Percentiles rank a stretch among this genome's conserved stretches.
These are phyloP conservation scores for Arabis hirsuta DNA, from an alignment of 345 rosid species.

Conservation along the genomic window DNA sequence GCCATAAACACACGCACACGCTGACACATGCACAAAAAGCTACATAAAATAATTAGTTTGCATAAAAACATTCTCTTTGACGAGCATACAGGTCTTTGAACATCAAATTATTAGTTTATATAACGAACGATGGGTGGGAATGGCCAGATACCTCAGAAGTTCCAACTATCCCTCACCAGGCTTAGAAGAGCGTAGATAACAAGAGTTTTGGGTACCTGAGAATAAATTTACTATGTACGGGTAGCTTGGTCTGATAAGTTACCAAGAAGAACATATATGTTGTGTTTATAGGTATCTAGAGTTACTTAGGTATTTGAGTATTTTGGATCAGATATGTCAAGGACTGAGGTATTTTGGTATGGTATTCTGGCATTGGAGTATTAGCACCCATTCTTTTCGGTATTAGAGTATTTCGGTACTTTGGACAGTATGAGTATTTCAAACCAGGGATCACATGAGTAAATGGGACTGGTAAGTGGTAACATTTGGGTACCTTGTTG, in stretches of 20 bases:
- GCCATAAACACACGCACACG: background rate
- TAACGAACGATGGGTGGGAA: background rate
- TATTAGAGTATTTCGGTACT: background rate
- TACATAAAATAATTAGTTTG: background rate
- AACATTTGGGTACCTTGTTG: too few relatives aligned
- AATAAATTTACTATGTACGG: background rate
- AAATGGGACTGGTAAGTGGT: background rate
- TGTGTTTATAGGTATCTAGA: background rate
- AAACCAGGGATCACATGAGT: conserved; percentile 14
- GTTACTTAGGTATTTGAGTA: background rate
- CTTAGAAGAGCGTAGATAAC: background rate
- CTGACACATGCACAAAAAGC: background rate
- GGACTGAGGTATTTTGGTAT: background rate
- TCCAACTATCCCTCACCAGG: background rate
- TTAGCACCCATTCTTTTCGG: background rate
- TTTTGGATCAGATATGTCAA: background rate
- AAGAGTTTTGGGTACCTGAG: background rate
- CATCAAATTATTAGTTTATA: background rate
- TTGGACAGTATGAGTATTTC: background rate
- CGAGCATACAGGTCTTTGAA: background rate
- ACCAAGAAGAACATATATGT: background rate
- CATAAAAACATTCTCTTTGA: background rate
- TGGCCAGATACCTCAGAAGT: background rate
- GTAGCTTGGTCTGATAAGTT: background rate
- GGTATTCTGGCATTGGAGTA: background rate